phyloP scores from a whole-genome alignment of 495 filamentous ascomycete species.

The Platismatia glauca region DNA sequence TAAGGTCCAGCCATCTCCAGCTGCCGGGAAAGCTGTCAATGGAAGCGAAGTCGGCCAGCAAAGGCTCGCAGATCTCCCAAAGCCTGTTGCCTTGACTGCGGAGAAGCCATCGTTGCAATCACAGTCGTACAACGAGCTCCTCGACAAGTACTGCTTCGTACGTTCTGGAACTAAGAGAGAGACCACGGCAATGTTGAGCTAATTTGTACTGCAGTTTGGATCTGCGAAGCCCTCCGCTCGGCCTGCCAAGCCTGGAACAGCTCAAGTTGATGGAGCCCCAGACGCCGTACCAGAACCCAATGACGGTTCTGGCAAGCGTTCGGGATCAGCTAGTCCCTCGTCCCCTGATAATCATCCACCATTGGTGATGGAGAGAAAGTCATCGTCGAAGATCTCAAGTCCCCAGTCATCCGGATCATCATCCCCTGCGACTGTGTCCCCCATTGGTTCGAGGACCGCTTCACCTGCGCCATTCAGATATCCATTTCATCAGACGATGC shows the following conservation, averaged over 20 bases:
- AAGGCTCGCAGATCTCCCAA: constrained; percentile 20
- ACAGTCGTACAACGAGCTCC: constrained; percentile 80
- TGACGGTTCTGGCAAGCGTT: background rate
- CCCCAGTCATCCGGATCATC: constrained; percentile 27
- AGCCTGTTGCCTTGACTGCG: constrained; percentile 42
- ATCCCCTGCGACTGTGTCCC: constrained; percentile 24
- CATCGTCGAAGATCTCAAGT: constrained; percentile 16
- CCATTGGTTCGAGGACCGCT: constrained; percentile 25
- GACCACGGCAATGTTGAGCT: constrained; percentile 19
- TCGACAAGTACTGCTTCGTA: constrained; percentile 99
- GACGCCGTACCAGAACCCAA: constrained; percentile 7
- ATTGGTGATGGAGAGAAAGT: constrained; percentile 22
- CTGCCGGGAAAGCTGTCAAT: background rate
- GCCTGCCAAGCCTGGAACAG: constrained; percentile 20
- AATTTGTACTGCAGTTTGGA: constrained; percentile 38
- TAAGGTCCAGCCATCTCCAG: constrained; percentile 2
- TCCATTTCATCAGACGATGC: constrained; percentile 30
- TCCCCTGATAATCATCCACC: constrained; percentile 21
- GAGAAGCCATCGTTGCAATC: constrained; percentile 67
- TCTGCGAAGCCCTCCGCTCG: constrained; percentile 35
- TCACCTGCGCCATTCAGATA: constrained; percentile 35
- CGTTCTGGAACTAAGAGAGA: constrained; percentile 41
- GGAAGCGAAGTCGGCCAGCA: background rate
- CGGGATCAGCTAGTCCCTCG: constrained; percentile 14
- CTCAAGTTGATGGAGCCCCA: constrained; percentile 17